A percentile compares a stretch with the other conserved stretches of the same genome.
These are phyloP conservation scores for Camillea tinctor DNA, from an alignment of 2,329 filamentous ascomycete species.

Conservation along the genomic window DNA sequence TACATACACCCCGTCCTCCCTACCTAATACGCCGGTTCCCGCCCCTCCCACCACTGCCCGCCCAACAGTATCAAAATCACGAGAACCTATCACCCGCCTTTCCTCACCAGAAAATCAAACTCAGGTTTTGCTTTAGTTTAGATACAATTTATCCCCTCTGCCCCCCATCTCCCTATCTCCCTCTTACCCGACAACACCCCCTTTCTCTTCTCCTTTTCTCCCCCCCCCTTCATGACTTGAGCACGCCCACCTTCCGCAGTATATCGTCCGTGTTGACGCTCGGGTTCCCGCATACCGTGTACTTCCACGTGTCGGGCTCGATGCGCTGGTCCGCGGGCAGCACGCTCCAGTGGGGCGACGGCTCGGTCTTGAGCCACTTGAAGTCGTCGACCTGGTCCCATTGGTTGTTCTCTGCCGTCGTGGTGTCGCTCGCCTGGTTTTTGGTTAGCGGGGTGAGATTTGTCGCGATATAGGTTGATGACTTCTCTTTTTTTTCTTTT, in stretches of 20 bases:
- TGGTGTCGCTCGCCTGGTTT: constrained; percentile 28
- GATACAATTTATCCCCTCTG: no score
- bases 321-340: constrained; percentile 61
- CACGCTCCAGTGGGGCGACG: constrained; percentile 84
- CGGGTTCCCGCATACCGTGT: constrained; percentile 62
- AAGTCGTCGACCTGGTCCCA: constrained; percentile 96
- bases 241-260: constrained; percentile 51
- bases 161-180: no score
- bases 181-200: no score
- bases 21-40: no score
- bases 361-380: constrained; percentile 87
- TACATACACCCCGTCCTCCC: no score
- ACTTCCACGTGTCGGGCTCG: constrained; percentile 64
- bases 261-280: constrained; percentile 65
- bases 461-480: no score
- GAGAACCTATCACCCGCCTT: no score
- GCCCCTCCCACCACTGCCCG: no score
- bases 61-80: no score
- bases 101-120: no score
- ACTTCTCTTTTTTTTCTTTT: background rate
- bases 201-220: no score
- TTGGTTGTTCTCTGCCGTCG: constrained; percentile 54
- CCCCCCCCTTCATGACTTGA: constrained; percentile 1
- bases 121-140: no score
- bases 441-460: constrained; percentile 15